These are phyloP conservation scores for Quillaja saponaria DNA, from an alignment of 306 rosid species.

Conservation along the genomic window DNA sequence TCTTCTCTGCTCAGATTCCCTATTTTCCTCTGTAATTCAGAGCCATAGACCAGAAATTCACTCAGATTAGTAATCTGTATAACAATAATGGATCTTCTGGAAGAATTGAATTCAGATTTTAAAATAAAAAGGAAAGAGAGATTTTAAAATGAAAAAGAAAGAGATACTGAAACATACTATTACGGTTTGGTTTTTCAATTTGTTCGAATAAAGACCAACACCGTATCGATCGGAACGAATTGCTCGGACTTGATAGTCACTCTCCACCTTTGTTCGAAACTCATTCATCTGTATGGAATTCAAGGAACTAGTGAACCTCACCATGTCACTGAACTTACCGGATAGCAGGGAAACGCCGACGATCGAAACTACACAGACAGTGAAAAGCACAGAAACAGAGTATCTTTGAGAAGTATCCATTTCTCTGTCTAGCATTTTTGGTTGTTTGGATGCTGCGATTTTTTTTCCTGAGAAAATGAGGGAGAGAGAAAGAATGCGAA, in stretches of 20 bases:
- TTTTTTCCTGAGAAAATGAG: not conserved
- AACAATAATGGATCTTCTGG: too few species aligned
- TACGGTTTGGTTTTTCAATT: constrained; percentile 11
- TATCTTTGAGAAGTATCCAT: constrained; percentile 1
- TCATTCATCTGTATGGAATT: constrained; percentile 20
- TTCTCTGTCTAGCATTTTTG: not conserved
- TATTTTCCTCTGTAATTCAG: constrained; percentile 16
- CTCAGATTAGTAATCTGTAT: too few species aligned
- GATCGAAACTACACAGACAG: constrained; percentile 16
- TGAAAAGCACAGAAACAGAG: not conserved
- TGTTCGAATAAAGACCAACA: not conserved
- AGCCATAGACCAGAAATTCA: too few species aligned
- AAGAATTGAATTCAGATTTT: not conserved
- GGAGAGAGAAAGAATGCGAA: not conserved
- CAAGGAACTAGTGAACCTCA: not conserved
- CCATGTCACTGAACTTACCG: not conserved
- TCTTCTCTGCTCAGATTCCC: constrained; percentile 20
- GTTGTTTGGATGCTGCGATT: constrained; percentile 18
- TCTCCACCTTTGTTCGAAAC: constrained; percentile 1
- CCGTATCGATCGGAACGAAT: not conserved
- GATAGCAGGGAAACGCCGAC: constrained; percentile 12
- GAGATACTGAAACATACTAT: constrained; percentile 10
- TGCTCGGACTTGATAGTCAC: not conserved
- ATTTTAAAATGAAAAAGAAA: not conserved
- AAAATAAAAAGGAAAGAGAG: not conserved